A percentile compares a stretch with the other conserved stretches of the same genome.
Conservation (phyloP, 2,329 filamentous ascomycete genomes). For the Madurella mycetomatis region DNA sequence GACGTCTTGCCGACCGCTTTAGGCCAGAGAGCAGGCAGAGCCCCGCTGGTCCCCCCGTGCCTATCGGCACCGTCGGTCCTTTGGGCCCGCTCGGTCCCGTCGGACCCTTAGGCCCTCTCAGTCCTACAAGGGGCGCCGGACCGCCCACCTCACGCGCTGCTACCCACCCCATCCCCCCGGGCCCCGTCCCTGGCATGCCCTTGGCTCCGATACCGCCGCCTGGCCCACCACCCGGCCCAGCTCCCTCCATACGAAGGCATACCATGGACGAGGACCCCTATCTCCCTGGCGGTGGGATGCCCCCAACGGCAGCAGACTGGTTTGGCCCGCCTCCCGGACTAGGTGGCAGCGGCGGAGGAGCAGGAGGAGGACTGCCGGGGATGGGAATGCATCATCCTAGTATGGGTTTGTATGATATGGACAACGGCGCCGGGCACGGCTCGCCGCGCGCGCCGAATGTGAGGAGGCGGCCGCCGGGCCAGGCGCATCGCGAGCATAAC, state of each 20-base stretch:
- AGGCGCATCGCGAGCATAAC: constrained; percentile 22
- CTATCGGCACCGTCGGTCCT: constrained; percentile 11
- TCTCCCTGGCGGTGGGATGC: constrained; percentile 20
- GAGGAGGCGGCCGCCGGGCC: constrained; percentile 17
- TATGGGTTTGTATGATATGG: constrained; percentile 3
- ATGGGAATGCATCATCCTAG: constrained; percentile 9
- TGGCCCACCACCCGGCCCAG: constrained; percentile 25
- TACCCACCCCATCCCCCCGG: constrained; percentile 23
- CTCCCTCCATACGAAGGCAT: constrained; percentile 34
- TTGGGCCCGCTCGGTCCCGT: constrained; percentile 15
- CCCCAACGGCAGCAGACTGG: constrained; percentile 13
- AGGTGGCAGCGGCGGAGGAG: too few species aligned
- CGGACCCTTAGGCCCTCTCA: constrained; percentile 14
- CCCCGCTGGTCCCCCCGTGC: constrained; percentile 19
- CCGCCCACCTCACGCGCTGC: constrained; percentile 20
- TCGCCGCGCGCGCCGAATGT: constrained; percentile 21
- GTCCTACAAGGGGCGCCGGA: constrained; percentile 7
- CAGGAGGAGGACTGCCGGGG: constrained; percentile 18
- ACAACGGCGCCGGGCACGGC: constrained; percentile 2
- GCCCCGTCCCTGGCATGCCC: constrained; percentile 23
- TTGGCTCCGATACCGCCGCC: constrained; percentile 34
- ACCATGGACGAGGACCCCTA: constrained; percentile 41
- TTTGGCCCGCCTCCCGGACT: constrained; percentile 10
- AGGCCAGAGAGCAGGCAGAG: constrained; percentile 40
- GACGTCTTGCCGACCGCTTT: constrained; percentile 48